Evolutionary conservation across 306 rosid species (phyloP), one percentile per base, ranked within the genome.

Genomic region (Urtica urens): DNA sequence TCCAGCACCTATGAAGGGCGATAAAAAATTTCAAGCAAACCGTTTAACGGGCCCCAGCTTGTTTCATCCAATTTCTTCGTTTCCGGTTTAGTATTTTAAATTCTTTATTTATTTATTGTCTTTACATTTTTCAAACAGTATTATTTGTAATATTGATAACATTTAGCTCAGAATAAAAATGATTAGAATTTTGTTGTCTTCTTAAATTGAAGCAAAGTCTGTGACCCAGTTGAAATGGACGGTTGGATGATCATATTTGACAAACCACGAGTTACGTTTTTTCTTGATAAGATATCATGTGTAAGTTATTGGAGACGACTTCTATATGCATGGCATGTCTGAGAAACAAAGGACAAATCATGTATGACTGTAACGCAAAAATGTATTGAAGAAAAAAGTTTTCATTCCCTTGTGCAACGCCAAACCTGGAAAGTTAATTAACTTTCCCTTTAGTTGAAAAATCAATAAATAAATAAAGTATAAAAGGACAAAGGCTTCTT

Each of bases 61-160:
- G n/a, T n/a, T n/a, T n/a, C n/a, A n/a, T n/a, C n/a, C n/a, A n/a
- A n/a, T n/a, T n/a, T n/a, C n/a, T n/a, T n/a, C n/a, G n/a, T n/a
- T n/a, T n/a, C n/a, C n/a, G n/a, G n/a, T n/a, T n/a, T n/a, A n/a
- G 54, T 27, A 17, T 49, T 34, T 29, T 49, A 49, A 49, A 27
- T 23, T 27, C 54, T n/a, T n/a, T n/a, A 49, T 28, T 49, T 23
- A 49, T 27, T 35, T 49, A 14, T 48, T 7, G 16, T 23, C 29
- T 2, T 17, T 49, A 16, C 19, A 27, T 13, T 29, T 10, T 27
- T 29, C 13, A 29, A 9, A 13, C 13, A 6, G 4, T 37, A 16
- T 49, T 48, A 9, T 49, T 28, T 10, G 7, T 16, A 14, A 10
- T n/a, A n/a, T n/a, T n/a, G n/a, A n/a, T n/a, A n/a, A n/a, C n/a